Percentiles rank a stretch among this genome's conserved stretches.
Conservation (phyloP, 495 filamentous ascomycete species). For the Entonaema liquescens region DNA sequence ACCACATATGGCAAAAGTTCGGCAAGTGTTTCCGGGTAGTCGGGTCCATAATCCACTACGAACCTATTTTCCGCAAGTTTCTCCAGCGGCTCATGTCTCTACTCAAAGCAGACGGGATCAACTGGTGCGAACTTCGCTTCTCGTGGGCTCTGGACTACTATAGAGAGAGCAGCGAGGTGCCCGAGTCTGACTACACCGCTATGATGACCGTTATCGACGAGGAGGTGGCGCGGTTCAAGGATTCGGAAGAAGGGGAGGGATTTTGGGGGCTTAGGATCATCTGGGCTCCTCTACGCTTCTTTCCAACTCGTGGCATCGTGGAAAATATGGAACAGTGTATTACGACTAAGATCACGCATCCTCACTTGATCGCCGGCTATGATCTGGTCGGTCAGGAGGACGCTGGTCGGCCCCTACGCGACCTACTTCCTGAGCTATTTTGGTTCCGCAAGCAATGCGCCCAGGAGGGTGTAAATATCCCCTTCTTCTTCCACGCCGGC, state of each 20-base stretch:
- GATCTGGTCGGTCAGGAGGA: constrained; percentile 91
- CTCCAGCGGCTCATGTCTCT: constrained; percentile 71
- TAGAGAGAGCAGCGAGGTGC: constrained; percentile 62
- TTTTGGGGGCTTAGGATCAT: constrained; percentile 92
- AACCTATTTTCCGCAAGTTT: constrained; percentile 86
- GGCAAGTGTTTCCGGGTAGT: constrained; percentile 72
- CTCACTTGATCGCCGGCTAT: constrained; percentile 83
- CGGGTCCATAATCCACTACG: constrained; percentile 80
- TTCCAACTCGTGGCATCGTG: constrained; percentile 70
- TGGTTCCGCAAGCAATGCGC: constrained; percentile 90
- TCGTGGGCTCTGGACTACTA: constrained; percentile 70
- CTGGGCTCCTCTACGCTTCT: constrained; percentile 76
- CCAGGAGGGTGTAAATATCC: constrained; percentile 82
- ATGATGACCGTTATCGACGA: constrained; percentile 77
- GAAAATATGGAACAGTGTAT: constrained; percentile 88
- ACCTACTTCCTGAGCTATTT: constrained; percentile 83
- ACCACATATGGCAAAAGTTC: constrained; percentile 84
- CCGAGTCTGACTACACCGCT: constrained; percentile 69
- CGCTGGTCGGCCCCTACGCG: constrained; percentile 73
- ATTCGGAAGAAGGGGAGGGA: constrained; percentile 69
- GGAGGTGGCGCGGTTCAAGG: constrained; percentile 79
- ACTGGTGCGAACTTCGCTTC: constrained; percentile 77
- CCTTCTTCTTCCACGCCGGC: constrained; percentile 95
- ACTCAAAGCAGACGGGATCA: constrained; percentile 78
- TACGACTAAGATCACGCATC: constrained; percentile 76